Percentiles rank a stretch among this genome's conserved stretches.
phyloP scores from a whole-genome alignment of 176 grass and related monocot species.

The Secale cereale region DNA sequence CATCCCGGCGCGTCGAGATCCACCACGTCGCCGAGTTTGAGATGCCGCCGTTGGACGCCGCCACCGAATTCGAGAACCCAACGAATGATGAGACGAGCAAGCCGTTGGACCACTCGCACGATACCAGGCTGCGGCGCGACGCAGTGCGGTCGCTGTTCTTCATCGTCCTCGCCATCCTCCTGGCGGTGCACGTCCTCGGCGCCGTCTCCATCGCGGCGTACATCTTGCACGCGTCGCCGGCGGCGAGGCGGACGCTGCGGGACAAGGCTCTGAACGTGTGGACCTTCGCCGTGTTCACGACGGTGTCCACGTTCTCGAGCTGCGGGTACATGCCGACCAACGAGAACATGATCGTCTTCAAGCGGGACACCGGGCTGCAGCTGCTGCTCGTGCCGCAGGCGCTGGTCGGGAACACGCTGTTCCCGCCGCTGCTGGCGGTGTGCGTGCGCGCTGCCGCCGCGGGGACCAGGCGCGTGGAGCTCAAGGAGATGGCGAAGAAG shows the following conservation, averaged over 20 bases:
- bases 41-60: not conserved
- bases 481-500: slow-evolving; percentile 29
- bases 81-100: not conserved
- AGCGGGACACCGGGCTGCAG: slow-evolving; percentile 41
- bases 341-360: slow-evolving; percentile 63
- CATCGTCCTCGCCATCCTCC: slow-evolving; percentile 38
- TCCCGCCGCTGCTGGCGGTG: slow-evolving; percentile 37
- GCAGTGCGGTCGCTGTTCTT: slow-evolving; percentile 33
- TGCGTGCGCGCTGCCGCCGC: slow-evolving; percentile 37
- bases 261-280: slow-evolving; percentile 35
- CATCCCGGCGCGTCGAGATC: slow-evolving; percentile 3
- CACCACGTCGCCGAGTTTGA: slow-evolving; percentile 4
- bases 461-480: slow-evolving; percentile 24
- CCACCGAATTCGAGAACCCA: not conserved
- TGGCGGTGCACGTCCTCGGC: slow-evolving; percentile 34
- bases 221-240: not conserved
- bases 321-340: slow-evolving; percentile 64
- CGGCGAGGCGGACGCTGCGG: slow-evolving; percentile 33
- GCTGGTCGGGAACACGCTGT: slow-evolving; percentile 50
- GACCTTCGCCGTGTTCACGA: slow-evolving; percentile 60
- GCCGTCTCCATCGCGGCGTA: slow-evolving; percentile 28
- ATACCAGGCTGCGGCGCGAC: slow-evolving; percentile 21
- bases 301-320: slow-evolving; percentile 62
- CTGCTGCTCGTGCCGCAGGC: slow-evolving; percentile 52
- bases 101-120: not conserved